These are phyloP conservation scores for Tricholoma flavovirens DNA, from an alignment of 768 basidiomycete species.

Conservation along the genomic window DNA sequence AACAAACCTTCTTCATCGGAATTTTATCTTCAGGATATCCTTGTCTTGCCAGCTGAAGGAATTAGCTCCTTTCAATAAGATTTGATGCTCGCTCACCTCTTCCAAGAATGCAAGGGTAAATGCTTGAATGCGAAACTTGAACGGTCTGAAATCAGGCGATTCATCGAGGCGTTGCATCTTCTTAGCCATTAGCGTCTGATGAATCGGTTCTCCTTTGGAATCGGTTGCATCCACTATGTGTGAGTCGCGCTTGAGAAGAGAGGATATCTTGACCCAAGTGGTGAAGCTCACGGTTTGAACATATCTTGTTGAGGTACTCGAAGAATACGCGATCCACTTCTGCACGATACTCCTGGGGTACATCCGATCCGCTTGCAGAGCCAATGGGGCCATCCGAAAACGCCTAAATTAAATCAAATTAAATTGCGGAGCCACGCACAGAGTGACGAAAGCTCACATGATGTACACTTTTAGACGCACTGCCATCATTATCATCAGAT, in stretches of 20 bases:
- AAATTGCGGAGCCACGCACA: neutral
- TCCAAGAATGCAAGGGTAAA: conserved; percentile 96
- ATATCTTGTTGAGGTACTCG: conserved; percentile 80
- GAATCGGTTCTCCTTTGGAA: conserved; percentile 92
- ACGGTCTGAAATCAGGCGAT: conserved; percentile 93
- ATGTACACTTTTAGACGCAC: conserved; percentile 15
- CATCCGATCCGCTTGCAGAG: conserved; percentile 37
- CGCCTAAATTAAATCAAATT: conserved; percentile 14
- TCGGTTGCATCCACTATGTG: conserved; percentile 84
- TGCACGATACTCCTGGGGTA: conserved; percentile 72
- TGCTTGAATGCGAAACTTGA: conserved; percentile 98
- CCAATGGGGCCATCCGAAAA: conserved; percentile 26
- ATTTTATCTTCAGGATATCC: conserved; percentile 93
- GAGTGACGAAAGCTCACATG: conserved; percentile 8
- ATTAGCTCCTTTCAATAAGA: neutral
- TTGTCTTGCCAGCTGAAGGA: conserved; percentile 63
- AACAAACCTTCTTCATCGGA: conserved; percentile 87
- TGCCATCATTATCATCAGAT: conserved; percentile 33
- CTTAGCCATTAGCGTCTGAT: conserved; percentile 98
- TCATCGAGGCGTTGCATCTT: conserved; percentile 98
- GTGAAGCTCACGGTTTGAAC: conserved; percentile 72
- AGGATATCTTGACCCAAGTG: conserved; percentile 13
- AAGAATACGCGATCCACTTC: conserved; percentile 91
- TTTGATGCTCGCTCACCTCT: conserved; percentile 46
- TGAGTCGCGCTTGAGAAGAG: conserved; percentile 8